Evolutionary conservation across 2,329 filamentous ascomycete genomes (phyloP), one percentile per base, ranked within the genome.

Genomic region (Septoria petroselini): DNA sequence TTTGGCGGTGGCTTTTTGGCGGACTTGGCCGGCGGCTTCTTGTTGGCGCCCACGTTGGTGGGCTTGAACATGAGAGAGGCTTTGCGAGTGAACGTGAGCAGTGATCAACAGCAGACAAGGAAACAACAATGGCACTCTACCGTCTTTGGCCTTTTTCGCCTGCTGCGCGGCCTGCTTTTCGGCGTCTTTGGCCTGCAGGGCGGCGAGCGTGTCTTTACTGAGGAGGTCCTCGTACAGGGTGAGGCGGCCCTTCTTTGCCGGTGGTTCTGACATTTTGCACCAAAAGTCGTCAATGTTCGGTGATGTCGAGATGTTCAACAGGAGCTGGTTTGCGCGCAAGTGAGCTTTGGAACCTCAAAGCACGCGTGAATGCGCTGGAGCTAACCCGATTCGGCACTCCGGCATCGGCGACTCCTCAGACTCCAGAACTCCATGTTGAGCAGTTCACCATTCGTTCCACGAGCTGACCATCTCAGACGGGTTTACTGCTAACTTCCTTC

Each of bases 31-130:
- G 48, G 47, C 25, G 40, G 44, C 42, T 47, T 42, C 41, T 51
- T 54, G 53, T 59, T 58, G 37, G 46, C 54, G 23, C 54, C 54
- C 49, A 59, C 81, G 63, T 87, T 87, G 58, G 90, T 90, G 43
- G 89, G 89, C 68, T 94, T 88, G 73, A 95, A 95, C 68, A 86
- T 85, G 56, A 94, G 77, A 63, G 86, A 82, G 68, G 80, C 76
- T 79, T 19, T 21, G 35, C 19, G 19, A 38, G 55, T 69, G 63
- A 70, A 68, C 15, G 73, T 80, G 71, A 81, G 77, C 62, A 59
- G 48, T 60, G 69, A 71, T 67, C 68, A 65, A 58, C 66, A 62
- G 65, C 55, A 64, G 57, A 56, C 55, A 55, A 47, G 45, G 23
- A 45, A 51, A 45, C 43, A 54, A 50, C 54, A 52, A 62, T 60